Evolutionary conservation across 768 basidiomycete genomes (phyloP), one percentile per base, ranked within the genome.

Genomic region (Boletus sp.): DNA sequence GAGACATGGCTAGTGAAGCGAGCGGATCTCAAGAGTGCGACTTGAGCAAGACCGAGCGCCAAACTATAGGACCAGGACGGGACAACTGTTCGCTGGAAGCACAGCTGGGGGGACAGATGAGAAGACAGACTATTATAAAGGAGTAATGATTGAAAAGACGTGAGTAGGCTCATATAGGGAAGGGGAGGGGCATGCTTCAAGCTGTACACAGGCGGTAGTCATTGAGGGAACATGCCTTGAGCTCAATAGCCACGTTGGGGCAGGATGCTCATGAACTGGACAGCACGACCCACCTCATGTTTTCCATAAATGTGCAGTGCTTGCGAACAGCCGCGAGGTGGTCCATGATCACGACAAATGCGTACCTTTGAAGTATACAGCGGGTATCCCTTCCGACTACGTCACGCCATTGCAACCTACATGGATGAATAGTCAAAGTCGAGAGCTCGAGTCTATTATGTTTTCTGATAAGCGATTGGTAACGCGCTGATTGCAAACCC

Each of bases 271-370:
- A 66, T 64, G 68, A 65, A 71, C 47, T 59, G 54, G 70, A 60
- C 60, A 63, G 47, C 69, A 71, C 68, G 69, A 66, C 71, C 51
- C 65, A 72, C 71, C 71, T 72, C 71, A 74, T 72, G 71, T 71
- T 72, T 72, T 67, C 71, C 69, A 66, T 73, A 65, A 63, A 60
- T 58, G 60, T 62, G 67, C 61, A 37, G 58, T 73, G 65, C 65
- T 61, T 63, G 63, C 46, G 65, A 67, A 71, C 59, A 67, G 65
- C 67, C 72, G 67, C 71, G 39, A 66, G 62, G 68, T 69, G 64
- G 64, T 66, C 64, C 62, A 63, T 54, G 63, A 74, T 72, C 69
- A 59, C 67, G 71, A 72, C 65, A 67, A 71, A 67, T 61, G 61
- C 45, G 61, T 63, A 67, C 64, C 67, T 58, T 60, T 48, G 58